These are phyloP conservation scores for Paralagenidium karlingii DNA, from an alignment of 352 stramenopile species.

Conservation along the genomic window DNA sequence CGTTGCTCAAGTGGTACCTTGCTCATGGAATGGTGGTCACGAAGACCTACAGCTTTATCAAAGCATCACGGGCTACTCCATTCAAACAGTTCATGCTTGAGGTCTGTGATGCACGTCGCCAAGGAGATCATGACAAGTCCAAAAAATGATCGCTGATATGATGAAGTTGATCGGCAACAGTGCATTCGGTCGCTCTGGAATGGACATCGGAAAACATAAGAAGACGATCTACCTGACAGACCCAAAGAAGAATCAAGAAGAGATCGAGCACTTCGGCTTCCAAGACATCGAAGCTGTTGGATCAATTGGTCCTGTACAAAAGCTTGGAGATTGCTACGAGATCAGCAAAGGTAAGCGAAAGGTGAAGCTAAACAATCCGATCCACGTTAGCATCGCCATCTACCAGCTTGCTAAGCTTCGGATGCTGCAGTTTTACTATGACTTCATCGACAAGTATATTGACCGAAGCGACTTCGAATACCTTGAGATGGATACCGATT, in stretches of 20 bases:
- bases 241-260: not conserved
- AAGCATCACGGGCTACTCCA: not conserved
- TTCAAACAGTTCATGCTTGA: not conserved
- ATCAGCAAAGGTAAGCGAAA: not conserved
- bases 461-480: conserved; percentile 1
- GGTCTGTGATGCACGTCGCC: not conserved
- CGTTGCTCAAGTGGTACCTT: conserved; percentile 1
- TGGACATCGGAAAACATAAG: not conserved
- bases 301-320: no score
- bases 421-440: conserved; percentile 2
- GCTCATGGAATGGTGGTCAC: not conserved
- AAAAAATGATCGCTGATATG: not conserved
- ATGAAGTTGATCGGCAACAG: conserved; percentile 1
- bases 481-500: conserved; percentile 1
- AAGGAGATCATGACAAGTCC: not conserved
- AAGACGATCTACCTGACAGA: not conserved
- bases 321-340: not conserved
- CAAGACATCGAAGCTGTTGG: not conserved
- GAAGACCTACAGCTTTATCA: not conserved
- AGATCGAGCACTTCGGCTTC: not conserved
- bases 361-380: not conserved
- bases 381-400: conserved; percentile 1
- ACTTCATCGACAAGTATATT: conserved; percentile 1
- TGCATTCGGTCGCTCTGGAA: not conserved
- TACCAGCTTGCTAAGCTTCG: conserved; percentile 2